A percentile compares a stretch with the other conserved stretches of the same genome.
Conservation (phyloP, 768 basidiomycete genomes). For the Auriculariales sp. region DNA sequence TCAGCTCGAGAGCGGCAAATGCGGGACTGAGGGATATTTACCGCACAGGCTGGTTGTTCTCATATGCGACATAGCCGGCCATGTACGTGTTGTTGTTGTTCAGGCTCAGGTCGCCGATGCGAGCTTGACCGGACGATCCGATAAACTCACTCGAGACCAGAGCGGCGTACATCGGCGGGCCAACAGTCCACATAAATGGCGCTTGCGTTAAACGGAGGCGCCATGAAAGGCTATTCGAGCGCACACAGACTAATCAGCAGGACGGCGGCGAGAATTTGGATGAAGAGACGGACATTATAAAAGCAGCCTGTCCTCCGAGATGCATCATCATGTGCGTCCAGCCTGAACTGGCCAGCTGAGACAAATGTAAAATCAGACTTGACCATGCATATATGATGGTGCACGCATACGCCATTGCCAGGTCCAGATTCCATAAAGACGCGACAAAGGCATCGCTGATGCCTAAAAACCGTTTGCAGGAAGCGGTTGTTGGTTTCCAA, state of each 20-base stretch:
- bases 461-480: conserved; percentile 32
- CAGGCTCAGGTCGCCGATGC: conserved; percentile 47
- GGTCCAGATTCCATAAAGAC: conserved; percentile 51
- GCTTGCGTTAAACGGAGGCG: conserved; percentile 25
- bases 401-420: no score
- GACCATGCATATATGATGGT: conserved; percentile 15
- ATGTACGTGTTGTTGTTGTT: conserved; percentile 38
- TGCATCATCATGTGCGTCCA: conserved; percentile 37
- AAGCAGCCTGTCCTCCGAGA: conserved; percentile 48
- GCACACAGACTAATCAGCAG: neutral
- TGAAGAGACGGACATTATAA: conserved; percentile 38
- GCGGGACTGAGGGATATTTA: no score
- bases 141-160: conserved; percentile 57
- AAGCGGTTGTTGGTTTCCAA: conserved; percentile 53
- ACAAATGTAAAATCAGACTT: no score
- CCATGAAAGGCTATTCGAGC: conserved; percentile 21
- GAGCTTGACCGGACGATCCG: conserved; percentile 46
- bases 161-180: conserved; percentile 59
- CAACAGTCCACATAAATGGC: conserved; percentile 43
- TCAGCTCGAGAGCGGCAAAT: no score
- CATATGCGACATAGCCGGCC: conserved; percentile 62
- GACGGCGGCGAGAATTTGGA: neutral
- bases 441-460: conserved; percentile 47
- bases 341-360: conserved; percentile 42
- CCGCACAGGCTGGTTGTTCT: conserved; percentile 44